These are phyloP conservation scores for Wickerhamiella qilinensis DNA, from an alignment of 805 yeast genomes.

Conservation along the genomic window DNA sequence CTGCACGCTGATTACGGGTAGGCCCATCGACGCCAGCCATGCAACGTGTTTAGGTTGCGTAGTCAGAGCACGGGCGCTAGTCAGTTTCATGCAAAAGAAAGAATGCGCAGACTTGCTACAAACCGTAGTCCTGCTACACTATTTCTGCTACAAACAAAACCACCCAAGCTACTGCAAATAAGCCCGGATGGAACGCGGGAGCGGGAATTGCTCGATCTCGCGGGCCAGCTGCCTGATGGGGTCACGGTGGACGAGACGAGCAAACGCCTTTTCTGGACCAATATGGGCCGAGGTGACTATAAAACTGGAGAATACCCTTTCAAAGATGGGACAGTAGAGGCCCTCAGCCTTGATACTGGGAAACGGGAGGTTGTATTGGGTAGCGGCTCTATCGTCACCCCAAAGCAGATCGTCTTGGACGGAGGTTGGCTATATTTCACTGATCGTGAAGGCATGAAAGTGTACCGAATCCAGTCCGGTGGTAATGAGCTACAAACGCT, in stretches of 20 bases:
- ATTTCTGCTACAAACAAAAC: too few species aligned
- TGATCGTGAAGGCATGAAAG: constrained; percentile 4
- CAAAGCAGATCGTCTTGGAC: constrained; percentile 1
- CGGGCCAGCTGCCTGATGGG: neutral
- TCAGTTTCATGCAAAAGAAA: too few species aligned
- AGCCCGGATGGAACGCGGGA: too few species aligned
- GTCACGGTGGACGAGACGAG: neutral
- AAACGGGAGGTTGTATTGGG: neutral
- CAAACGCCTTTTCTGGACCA: constrained; percentile 1
- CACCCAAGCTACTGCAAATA: too few species aligned
- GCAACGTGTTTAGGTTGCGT: too few species aligned
- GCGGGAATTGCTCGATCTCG: too few species aligned
- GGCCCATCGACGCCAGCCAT: too few species aligned
- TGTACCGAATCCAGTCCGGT: neutral
- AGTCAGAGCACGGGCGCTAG: too few species aligned
- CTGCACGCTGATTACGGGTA: too few species aligned
- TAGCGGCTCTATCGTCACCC: constrained; percentile 1
- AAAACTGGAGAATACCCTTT: neutral
- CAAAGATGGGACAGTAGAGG: constrained; percentile 2
- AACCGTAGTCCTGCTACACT: too few species aligned
- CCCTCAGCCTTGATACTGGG: neutral
- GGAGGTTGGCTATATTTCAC: constrained; percentile 2
- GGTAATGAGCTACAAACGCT: neutral
- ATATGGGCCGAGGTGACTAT: constrained; percentile 14
- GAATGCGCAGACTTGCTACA: too few species aligned